Percentiles rank a stretch among this genome's conserved stretches.
Evolutionary conservation across 805 yeast species (phyloP).

Genomic region (Hanseniaspora clermontiae): DNA sequence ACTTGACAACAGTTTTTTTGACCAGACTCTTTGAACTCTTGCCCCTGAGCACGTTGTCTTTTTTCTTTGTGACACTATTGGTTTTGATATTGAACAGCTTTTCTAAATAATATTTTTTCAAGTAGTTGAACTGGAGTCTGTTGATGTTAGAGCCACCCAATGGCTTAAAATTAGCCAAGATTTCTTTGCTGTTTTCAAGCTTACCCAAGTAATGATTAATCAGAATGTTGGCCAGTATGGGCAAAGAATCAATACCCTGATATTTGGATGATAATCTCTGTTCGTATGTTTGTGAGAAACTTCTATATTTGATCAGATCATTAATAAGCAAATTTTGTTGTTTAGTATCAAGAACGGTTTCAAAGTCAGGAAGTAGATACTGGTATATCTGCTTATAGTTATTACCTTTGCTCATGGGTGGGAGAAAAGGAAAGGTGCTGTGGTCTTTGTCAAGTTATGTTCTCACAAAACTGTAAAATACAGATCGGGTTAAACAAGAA

Average conservation of each 20-base stretch:
- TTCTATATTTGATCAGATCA: conserved; percentile 1
- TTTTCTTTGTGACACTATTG: neutral
- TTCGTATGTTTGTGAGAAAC: neutral
- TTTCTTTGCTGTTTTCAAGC: neutral
- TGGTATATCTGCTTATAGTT: neutral
- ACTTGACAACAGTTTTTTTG: neutral
- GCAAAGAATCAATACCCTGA: conserved; percentile 2
- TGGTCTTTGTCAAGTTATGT: neutral
- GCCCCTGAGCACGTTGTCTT: conserved; percentile 1
- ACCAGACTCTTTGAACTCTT: neutral
- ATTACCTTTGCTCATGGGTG: neutral
- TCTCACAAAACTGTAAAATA: neutral
- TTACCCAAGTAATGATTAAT: neutral
- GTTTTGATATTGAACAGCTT: conserved; percentile 1
- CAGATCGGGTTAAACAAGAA: too few relatives aligned
- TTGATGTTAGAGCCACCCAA: neutral
- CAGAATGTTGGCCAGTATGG: neutral
- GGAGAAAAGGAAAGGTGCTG: neutral
- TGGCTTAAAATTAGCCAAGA: neutral
- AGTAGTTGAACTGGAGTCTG: neutral
- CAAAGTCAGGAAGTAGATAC: conserved; percentile 4
- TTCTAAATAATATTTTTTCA: neutral
- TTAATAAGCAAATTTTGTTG: neutral
- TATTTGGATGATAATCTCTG: neutral
- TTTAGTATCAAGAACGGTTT: neutral